Conservation (phyloP, 169 alveolate genomes). For the Plasmodium vivax region DNA sequence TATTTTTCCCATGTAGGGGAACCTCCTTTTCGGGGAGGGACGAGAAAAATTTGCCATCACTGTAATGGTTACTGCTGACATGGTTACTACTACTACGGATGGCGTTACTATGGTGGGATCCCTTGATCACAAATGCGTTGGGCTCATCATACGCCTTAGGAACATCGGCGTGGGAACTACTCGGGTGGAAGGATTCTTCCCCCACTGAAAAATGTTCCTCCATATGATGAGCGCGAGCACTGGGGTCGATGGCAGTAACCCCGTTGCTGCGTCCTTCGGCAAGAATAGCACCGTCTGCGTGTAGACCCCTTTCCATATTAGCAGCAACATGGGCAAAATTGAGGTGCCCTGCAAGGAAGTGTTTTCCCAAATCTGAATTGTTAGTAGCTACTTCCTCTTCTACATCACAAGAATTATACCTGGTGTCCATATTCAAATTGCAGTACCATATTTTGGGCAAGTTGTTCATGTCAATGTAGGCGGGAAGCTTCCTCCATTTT, state of each 20-base stretch:
- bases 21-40: not conserved
- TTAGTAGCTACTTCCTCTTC: slow-evolving; percentile 38
- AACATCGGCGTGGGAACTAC: not conserved
- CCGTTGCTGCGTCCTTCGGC: not conserved
- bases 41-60: not conserved
- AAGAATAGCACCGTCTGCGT: not conserved
- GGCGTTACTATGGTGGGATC: not conserved
- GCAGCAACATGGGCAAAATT: not conserved
- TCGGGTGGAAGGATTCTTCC: not conserved
- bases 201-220: not conserved
- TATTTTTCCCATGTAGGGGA: not conserved
- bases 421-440: slow-evolving; percentile 21
- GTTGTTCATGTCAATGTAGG: slow-evolving; percentile 30
- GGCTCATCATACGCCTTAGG: not conserved
- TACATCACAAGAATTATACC: slow-evolving; percentile 67
- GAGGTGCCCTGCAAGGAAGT: not conserved
- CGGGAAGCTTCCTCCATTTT: slow-evolving; percentile 69
- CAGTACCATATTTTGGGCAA: slow-evolving; percentile 70
- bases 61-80: not conserved
- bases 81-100: not conserved
- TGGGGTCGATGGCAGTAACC: not conserved
- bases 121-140: not conserved
- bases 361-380: slow-evolving; percentile 11
- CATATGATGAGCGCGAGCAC: not conserved
- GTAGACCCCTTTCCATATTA: slow-evolving; percentile 4